Conservation (phyloP, 2,329 filamentous ascomycete species). For the Metarhizium guizhouense region DNA sequence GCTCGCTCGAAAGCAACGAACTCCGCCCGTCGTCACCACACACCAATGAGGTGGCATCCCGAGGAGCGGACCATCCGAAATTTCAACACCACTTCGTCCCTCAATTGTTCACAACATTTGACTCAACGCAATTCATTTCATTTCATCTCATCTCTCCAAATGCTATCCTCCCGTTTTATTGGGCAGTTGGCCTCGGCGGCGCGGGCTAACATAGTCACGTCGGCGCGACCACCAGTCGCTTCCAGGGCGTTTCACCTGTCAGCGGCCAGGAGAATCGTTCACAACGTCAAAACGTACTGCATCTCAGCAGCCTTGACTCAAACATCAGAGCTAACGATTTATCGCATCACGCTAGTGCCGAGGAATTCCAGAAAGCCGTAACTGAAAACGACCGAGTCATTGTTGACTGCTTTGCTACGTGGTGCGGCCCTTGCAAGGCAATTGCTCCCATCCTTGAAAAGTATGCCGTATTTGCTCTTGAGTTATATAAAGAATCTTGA, state of each 20-base stretch:
- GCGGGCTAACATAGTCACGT: neutral
- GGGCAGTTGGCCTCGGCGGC: neutral
- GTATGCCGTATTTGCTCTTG: slow-evolving; percentile 6
- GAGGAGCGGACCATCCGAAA: too few relatives aligned
- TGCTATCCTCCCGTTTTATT: neutral
- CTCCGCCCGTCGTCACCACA: neutral
- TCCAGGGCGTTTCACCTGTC: slow-evolving; percentile 26
- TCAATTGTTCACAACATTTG: neutral
- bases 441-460: slow-evolving; percentile 62
- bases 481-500: neutral
- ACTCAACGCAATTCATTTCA: neutral
- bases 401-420: slow-evolving; percentile 79
- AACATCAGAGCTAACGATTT: neutral
- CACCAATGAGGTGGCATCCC: neutral
- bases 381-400: slow-evolving; percentile 51
- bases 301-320: neutral
- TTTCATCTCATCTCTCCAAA: neutral
- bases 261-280: slow-evolving; percentile 33
- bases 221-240: slow-evolving; percentile 3
- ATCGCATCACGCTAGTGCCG: slow-evolving; percentile 33
- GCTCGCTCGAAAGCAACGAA: neutral
- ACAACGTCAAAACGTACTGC: slow-evolving; percentile 30
- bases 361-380: slow-evolving; percentile 49
- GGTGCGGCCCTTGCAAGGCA: slow-evolving; percentile 91
- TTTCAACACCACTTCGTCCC: too few relatives aligned